Evolutionary conservation across 2,329 filamentous ascomycete species (phyloP).

Genomic region (Talaromyces sp.): DNA sequence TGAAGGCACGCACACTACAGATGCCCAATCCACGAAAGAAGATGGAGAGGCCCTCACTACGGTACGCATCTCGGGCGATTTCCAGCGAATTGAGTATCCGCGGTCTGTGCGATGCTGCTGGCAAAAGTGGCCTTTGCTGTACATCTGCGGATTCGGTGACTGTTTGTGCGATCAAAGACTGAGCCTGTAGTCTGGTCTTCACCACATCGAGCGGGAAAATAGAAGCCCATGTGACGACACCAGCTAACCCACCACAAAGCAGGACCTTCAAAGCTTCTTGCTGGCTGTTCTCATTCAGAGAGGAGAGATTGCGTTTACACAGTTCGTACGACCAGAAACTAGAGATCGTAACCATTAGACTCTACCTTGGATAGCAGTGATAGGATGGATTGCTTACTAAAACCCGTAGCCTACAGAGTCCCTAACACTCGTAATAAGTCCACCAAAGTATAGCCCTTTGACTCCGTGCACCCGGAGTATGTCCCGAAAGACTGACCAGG

Average conservation of each 20-base stretch:
- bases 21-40: constrained; percentile 75
- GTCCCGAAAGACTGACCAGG: constrained; percentile 61
- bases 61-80: constrained; percentile 65
- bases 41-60: constrained; percentile 56
- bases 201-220: constrained; percentile 90
- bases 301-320: constrained; percentile 58
- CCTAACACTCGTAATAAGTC: constrained; percentile 73
- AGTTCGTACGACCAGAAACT: constrained; percentile 89
- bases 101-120: constrained; percentile 17
- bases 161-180: constrained; percentile 41
- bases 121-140: constrained; percentile 23
- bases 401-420: constrained; percentile 95
- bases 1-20: constrained; percentile 81
- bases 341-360: not conserved
- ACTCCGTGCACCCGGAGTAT: constrained; percentile 60
- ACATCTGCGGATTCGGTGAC: constrained; percentile 23
- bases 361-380: not conserved
- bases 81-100: constrained; percentile 54
- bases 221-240: constrained; percentile 82
- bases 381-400: constrained; percentile 55
- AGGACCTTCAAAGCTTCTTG: constrained; percentile 62
- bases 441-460: constrained; percentile 75
- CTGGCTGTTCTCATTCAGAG: constrained; percentile 46
- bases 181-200: constrained; percentile 87
- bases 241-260: constrained; percentile 81